A percentile compares a stretch with the other conserved stretches of the same genome.
These are phyloP conservation scores for Sambucus nigra DNA, from an alignment of 129 eudicot genomes.

Conservation along the genomic window DNA sequence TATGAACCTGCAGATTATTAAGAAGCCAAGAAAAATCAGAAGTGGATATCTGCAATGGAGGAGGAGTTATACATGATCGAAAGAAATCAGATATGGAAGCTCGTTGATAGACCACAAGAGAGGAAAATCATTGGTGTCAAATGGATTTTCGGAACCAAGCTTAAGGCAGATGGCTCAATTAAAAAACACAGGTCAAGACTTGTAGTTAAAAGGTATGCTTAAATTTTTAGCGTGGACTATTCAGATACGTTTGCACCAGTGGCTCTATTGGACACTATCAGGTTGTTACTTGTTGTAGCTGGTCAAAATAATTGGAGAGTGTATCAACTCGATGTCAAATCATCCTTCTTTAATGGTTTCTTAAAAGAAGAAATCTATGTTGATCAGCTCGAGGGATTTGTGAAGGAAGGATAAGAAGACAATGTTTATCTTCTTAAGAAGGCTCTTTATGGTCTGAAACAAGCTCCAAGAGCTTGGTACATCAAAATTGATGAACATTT, in stretches of 20 bases:
- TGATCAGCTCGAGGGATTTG: slow-evolving; percentile 8
- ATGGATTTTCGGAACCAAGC: slow-evolving; percentile 2
- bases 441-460: slow-evolving; percentile 3
- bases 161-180: slow-evolving; percentile 1
- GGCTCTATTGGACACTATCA: slow-evolving; percentile 6
- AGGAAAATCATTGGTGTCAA: slow-evolving; percentile 8
- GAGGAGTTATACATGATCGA: slow-evolving; percentile 4
- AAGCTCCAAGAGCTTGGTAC: slow-evolving; percentile 13
- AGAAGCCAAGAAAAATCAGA: background rate
- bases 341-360: background rate
- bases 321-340: slow-evolving; percentile 5
- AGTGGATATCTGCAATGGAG: slow-evolving; percentile 5
- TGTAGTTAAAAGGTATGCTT: slow-evolving; percentile 5
- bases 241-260: slow-evolving; percentile 3
- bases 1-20: slow-evolving; percentile 4
- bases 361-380: slow-evolving; percentile 3
- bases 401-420: background rate
- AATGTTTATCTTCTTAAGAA: slow-evolving; percentile 2
- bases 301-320: slow-evolving; percentile 6
- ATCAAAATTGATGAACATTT: background rate
- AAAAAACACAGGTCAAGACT: slow-evolving; percentile 8
- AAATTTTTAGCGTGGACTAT: background rate
- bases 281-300: background rate
- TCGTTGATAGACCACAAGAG: slow-evolving; percentile 10
- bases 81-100: slow-evolving; percentile 10